These are phyloP conservation scores for Penicillium freii DNA, from an alignment of 2,329 filamentous ascomycete species.

Conservation along the genomic window DNA sequence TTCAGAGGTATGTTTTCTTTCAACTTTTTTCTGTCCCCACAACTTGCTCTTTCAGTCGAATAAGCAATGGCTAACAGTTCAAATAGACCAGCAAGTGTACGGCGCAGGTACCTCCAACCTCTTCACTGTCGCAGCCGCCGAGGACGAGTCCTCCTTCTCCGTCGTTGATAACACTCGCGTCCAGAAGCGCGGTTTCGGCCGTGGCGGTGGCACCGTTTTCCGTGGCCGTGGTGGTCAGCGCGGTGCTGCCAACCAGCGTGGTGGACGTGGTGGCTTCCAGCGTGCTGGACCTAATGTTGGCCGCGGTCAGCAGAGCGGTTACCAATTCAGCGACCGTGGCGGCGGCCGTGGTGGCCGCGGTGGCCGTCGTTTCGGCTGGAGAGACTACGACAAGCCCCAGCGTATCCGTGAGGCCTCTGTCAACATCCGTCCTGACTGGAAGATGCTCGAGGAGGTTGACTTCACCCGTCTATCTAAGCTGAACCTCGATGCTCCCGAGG, in stretches of 20 bases:
- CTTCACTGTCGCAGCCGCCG: slow-evolving; percentile 86
- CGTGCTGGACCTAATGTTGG: slow-evolving; percentile 62
- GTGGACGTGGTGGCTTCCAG: slow-evolving; percentile 70
- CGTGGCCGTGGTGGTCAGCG: slow-evolving; percentile 69
- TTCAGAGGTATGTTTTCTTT: slow-evolving; percentile 68
- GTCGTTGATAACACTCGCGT: slow-evolving; percentile 94
- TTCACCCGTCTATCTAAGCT: slow-evolving; percentile 93
- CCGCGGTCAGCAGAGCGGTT: slow-evolving; percentile 61
- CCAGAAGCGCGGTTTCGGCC: slow-evolving; percentile 78
- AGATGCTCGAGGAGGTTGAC: slow-evolving; percentile 95
- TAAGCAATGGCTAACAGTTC: slow-evolving; percentile 11
- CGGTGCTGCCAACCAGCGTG: slow-evolving; percentile 71
- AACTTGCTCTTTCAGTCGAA: neutral
- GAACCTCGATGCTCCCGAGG: slow-evolving; percentile 90
- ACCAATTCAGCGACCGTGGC: slow-evolving; percentile 67
- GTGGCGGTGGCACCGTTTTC: slow-evolving; percentile 86
- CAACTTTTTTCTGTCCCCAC: slow-evolving; percentile 1
- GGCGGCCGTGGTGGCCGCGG: slow-evolving; percentile 66
- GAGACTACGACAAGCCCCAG: slow-evolving; percentile 97
- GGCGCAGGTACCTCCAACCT: slow-evolving; percentile 81
- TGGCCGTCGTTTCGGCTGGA: slow-evolving; percentile 92
- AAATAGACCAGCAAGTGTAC: slow-evolving; percentile 89
- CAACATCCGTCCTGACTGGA: slow-evolving; percentile 94
- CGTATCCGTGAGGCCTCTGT: slow-evolving; percentile 94
- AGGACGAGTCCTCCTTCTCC: slow-evolving; percentile 97